Evolutionary conservation across 257 asterid genomes (phyloP).

Genomic region (Plantago elongata): DNA sequence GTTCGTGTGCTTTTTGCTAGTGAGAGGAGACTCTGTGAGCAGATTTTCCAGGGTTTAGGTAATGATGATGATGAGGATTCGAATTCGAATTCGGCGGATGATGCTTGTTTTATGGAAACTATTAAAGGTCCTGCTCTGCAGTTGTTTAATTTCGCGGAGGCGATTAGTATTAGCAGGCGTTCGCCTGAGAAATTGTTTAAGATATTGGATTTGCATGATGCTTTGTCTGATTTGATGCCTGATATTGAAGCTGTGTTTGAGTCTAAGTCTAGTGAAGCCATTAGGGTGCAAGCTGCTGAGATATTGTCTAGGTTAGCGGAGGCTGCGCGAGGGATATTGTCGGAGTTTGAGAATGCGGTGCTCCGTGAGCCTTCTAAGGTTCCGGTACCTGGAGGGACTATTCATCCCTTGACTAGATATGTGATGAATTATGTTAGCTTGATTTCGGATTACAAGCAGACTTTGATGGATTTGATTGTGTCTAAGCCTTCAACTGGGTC

Average conservation of each 20-base stretch:
- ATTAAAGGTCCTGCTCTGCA: conserved; percentile 35
- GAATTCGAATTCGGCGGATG: conserved; percentile 21
- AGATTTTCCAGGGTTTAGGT: conserved; percentile 36
- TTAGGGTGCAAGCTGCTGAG: conserved; percentile 28
- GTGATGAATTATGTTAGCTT: conserved; percentile 43
- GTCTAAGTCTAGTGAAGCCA: conserved; percentile 29
- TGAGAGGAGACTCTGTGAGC: conserved; percentile 35
- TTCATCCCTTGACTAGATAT: conserved; percentile 48
- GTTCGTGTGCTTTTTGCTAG: conserved; percentile 31
- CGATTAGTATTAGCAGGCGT: conserved; percentile 35
- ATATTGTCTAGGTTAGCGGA: conserved; percentile 40
- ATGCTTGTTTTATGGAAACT: conserved; percentile 38
- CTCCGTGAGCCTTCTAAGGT: conserved; percentile 35
- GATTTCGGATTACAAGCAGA: conserved; percentile 37
- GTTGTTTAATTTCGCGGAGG: conserved; percentile 42
- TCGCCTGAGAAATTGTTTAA: conserved; percentile 46
- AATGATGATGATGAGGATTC: conserved; percentile 14
- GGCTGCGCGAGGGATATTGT: conserved; percentile 36
- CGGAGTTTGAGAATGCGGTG: conserved; percentile 44
- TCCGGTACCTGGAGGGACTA: conserved; percentile 37
- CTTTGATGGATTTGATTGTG: conserved; percentile 32
- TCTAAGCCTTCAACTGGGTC: conserved; percentile 36
- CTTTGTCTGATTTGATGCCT: conserved; percentile 25
- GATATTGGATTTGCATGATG: conserved; percentile 42
- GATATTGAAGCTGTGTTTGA: conserved; percentile 35